Evolutionary conservation across 1,284 basidiomycete genomes (phyloP), one percentile per base, ranked within the genome.

Genomic region (Phenoliferia sp.): DNA sequence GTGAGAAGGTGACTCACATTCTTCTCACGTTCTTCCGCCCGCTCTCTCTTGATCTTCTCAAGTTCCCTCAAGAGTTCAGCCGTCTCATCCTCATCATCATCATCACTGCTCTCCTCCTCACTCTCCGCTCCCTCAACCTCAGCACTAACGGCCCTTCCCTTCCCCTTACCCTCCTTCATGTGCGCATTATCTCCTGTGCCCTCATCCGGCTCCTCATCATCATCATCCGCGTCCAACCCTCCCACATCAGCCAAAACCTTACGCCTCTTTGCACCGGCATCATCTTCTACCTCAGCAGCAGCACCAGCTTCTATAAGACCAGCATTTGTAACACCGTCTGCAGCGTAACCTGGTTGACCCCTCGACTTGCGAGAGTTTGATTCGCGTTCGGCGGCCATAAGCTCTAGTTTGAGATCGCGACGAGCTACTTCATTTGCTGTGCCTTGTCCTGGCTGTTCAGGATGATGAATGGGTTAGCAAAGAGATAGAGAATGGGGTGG

Each of bases 1-100:
- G 9, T 16, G 29, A 33, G 36, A 17, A 52, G 36, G 33, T 34
- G 31, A 65, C 76, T 67, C 59, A 83, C 83, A 71, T 80, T 84
- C 59, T 89, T 83, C 57, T 85, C 89, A 78, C 94, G 93, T 80
- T 97, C 94, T 77, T 90, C 93, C 19, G 93, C 93, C 22, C 94
- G 85, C 77, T 97, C 93, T 63, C 88, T 87, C 80, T 95, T 96
- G 75, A 96, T 96, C 81, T 94, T 95, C 80, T 94, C 94, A 28
- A 97, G 83, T 78, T 97, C 94, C 31, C 92, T 87, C 73, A 97
- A 83, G 31, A 97, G 83, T 76, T 94, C 93, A 0, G 92, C 92
- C 0, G 92, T 94, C 71, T 96, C 92, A 75, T 94, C 93, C 76
- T 95, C 92, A 17, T 90, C 89, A 35, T 90, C 87, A 0, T 85